A percentile compares a stretch with the other conserved stretches of the same genome.
These are phyloP conservation scores for Sophora flavescens DNA, from an alignment of 306 rosid genomes.

Conservation along the genomic window DNA sequence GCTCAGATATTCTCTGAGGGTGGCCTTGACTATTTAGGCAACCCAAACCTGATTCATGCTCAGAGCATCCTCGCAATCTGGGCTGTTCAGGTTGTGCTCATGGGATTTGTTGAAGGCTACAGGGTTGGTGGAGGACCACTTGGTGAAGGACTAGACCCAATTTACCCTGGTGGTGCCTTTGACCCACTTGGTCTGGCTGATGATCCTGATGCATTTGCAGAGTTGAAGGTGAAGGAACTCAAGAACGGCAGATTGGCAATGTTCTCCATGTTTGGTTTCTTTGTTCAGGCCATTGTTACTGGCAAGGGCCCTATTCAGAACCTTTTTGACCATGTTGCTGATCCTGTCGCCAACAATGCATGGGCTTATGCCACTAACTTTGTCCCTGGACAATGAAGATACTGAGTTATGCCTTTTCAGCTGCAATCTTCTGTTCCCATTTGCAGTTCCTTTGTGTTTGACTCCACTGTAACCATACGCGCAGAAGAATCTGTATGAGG, in stretches of 20 bases:
- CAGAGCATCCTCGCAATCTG: conserved; percentile 98
- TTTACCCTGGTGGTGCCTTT: conserved; percentile 96
- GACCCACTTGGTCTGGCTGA: conserved; percentile 98
- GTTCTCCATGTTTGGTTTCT: conserved; percentile 94
- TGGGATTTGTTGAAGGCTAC: conserved; percentile 96
- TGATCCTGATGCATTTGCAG: conserved; percentile 98
- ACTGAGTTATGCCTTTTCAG: conserved; percentile 30
- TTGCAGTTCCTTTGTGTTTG: conserved; percentile 48
- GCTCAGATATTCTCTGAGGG: conserved; percentile 95
- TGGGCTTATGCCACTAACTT: conserved; percentile 98
- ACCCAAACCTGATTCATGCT: conserved; percentile 92
- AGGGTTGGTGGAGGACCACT: conserved; percentile 97
- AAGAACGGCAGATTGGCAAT: conserved; percentile 92
- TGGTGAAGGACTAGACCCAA: conserved; percentile 94
- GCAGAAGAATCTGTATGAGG: conserved; percentile 55
- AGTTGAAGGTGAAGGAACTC: conserved; percentile 88
- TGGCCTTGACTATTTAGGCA: conserved; percentile 93
- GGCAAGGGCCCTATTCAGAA: conserved; percentile 94
- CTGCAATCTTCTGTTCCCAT: conserved; percentile 49
- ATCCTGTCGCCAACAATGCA: conserved; percentile 90
- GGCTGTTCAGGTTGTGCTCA: conserved; percentile 92
- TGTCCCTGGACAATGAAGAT: conserved; percentile 84
- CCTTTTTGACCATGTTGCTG: conserved; percentile 86
- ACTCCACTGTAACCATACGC: conserved; percentile 47
- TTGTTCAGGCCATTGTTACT: conserved; percentile 95